Conservation (phyloP, 257 asterid genomes). For the Solanum rostratum region DNA sequence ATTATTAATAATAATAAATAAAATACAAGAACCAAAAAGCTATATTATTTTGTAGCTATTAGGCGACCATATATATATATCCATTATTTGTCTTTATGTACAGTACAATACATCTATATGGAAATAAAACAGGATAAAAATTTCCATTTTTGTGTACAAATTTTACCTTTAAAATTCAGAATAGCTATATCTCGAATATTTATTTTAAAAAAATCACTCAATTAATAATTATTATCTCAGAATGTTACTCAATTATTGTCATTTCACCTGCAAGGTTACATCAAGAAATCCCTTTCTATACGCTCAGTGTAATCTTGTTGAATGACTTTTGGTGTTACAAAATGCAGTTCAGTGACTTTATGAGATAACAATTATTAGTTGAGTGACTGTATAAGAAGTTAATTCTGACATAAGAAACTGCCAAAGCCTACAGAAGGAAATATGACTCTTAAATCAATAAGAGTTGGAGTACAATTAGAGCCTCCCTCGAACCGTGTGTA, state of each 20-base stretch:
- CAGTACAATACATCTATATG: background rate
- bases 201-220: too few species aligned
- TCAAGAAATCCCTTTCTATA: too few species aligned
- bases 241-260: background rate
- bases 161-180: background rate
- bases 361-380: background rate
- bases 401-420: background rate
- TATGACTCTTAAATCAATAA: background rate
- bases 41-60: slow-evolving; percentile 15
- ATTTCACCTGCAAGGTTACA: background rate
- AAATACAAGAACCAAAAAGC: background rate
- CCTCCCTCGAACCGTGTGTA: too few species aligned
- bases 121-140: background rate
- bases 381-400: too few species aligned
- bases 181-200: background rate
- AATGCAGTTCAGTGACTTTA: background rate
- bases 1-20: background rate
- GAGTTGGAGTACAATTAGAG: too few species aligned
- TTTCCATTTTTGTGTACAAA: background rate
- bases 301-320: background rate
- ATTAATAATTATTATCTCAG: too few species aligned
- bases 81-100: background rate
- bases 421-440: background rate
- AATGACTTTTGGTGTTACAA: background rate
- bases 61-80: slow-evolving; percentile 9